Evolutionary conservation across 2,329 filamentous ascomycete genomes (phyloP), one percentile per base, ranked within the genome.

Genomic region (Penicillium verrucosum): DNA sequence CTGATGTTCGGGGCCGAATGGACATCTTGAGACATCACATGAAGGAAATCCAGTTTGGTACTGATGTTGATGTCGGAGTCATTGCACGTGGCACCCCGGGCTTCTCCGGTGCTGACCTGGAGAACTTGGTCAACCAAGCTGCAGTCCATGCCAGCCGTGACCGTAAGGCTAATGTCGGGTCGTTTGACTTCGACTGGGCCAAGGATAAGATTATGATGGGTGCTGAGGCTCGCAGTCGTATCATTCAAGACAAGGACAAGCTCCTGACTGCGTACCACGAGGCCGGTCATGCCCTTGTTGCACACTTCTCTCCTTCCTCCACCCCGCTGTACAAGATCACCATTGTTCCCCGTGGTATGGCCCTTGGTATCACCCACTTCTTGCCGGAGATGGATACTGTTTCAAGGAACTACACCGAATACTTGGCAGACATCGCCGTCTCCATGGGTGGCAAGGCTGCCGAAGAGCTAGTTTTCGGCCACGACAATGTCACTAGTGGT

Each of bases 141-240:
- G 94, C 94, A 23, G 88, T 99, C 42, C 90, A 89, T 68, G 94
- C 94, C n/a, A 96, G 91, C 68, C 91, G 94, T 73, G 83, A 89
- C 64, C 94, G 92, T 76, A 84, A 89, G 38, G 81, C 80, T 57
- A 83, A 87, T 44, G 90, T 99, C 51, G 83, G 84, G 12, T 88
- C 91, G 74, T 76, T 82, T 34, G 92, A 97, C 70, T 87, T 97
- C 62, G 92, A 97, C 66, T 99, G 93, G 92, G 94, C 94, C 56
- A 97, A 96, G 77, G 94, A 99, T 79, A 94, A 94, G 77, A 90
- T 99, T 52, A 88, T 96, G 73, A 96, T 99, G 91, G 94, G 94
- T 37, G 90, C 93, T 2, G 94, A 99, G 78, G 86, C 88, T 70
- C 89, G 87, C 73, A 96, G 88, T 65, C 91, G 93, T 77, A 84